Evolutionary conservation across 257 asterid genomes (phyloP).

Genomic region (Nicotiana knightiana): DNA sequence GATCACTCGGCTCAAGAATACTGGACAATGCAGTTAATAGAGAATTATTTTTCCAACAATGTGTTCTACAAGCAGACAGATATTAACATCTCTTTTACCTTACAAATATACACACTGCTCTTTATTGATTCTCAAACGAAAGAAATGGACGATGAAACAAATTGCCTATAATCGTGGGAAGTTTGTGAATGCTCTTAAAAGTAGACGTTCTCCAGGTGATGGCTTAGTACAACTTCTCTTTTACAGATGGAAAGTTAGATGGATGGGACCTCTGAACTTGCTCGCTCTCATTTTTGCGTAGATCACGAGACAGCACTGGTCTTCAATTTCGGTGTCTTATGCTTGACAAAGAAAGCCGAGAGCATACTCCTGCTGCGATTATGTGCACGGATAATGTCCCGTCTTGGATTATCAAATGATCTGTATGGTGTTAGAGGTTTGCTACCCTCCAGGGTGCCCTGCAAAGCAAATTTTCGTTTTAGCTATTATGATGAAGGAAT

Average conservation of each 20-base stretch:
- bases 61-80: constrained; percentile 1
- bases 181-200: neutral
- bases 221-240: neutral
- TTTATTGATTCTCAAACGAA: constrained; percentile 6
- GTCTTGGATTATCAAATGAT: constrained; percentile 41
- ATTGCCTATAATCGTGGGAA: neutral
- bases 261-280: neutral
- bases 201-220: neutral
- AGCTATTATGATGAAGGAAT: neutral
- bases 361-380: constrained; percentile 62
- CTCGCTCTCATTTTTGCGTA: neutral
- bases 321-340: constrained; percentile 44
- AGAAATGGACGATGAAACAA: neutral
- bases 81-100: constrained; percentile 10
- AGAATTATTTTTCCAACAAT: constrained; percentile 8
- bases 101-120: constrained; percentile 11
- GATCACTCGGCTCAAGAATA: constrained; percentile 1
- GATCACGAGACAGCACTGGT: constrained; percentile 18
- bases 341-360: constrained; percentile 66
- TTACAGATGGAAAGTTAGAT: constrained; percentile 6
- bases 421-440: constrained; percentile 46
- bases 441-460: constrained; percentile 50
- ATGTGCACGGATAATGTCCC: constrained; percentile 35
- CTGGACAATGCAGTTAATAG: neutral
- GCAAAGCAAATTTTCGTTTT: constrained; percentile 10